Base-by-base conservation (phyloP, 352 stramenopile species). In the Globisporangium paddicum region DNA sequence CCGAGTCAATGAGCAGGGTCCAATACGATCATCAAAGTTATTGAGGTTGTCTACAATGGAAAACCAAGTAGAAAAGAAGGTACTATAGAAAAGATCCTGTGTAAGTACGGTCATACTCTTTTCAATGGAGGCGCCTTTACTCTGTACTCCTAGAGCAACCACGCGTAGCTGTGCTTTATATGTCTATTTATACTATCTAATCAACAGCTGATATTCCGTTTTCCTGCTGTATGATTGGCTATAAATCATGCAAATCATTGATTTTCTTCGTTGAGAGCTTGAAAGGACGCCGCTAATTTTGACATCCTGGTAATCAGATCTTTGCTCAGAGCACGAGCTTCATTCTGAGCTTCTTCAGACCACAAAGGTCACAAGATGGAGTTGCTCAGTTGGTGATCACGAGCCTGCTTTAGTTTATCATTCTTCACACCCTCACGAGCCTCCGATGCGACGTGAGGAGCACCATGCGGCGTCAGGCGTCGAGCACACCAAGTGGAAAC, bases 51-150 rank as follows among this genome's bases (percentile, higher is more conserved):
- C 60, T 66, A 66, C 58, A 25, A 56, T 68, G 62, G 56, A 66
- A 69, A 69, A 69, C 59, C 64, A 70, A 67, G 64, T 67, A 61
- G 64, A 67, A 70, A 64, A 56, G 64, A 67, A 60, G 18, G 50
- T 62, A 66, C 63, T 69, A 65, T 71, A 70, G 64, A 70, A 67
- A 67, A 66, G 64, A 70, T 70, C 64, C 64, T 70, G 64, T 70
- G 44, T 60, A 64, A 71, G 64, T 67, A 71, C 59, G 64, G 64
- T 71, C 64, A 64, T 69, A 19, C 30, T 47, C 19, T 35, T 16
- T 4, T 19, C 30, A 23, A 55, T 11, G n/a, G 9, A 23, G 1
- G 32, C 16, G 34, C 13, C 13, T 55, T 34, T 1, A 8, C 6
- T 32, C 1, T 44, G 0, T 55, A 41, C 2, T 32, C 10, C 3